Evolutionary conservation across 1,139 yeast species (phyloP), one percentile per base, ranked within the genome.

Genomic region (Diutina mesorugosa): DNA sequence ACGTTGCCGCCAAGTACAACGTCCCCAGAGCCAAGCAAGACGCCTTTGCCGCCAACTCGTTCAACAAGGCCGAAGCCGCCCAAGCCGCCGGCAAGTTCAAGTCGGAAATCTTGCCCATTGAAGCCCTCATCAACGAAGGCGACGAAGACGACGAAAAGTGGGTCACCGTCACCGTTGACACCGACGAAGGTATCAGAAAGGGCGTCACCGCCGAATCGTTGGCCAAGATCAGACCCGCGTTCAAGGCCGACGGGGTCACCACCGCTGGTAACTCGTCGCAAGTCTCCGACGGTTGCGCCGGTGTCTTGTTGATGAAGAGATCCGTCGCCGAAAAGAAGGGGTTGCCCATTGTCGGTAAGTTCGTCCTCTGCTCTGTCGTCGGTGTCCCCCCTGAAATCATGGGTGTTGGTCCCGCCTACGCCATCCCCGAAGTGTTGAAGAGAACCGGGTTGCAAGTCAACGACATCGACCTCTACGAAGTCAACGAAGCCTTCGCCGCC

Each of bases 251-350:
- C 63, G 98, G 98, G 61, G 69, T 85, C 55, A 89, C 97, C 16
- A 91, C 89, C 63, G 98, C 98, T 47, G 98, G 98, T 67, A 91
- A 91, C 71, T 90, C 98, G 3, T 90, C 97, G 4, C 98, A 91
- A 73, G 87, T 90, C 56, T 84, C 95, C 35, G 98, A 91, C 68
- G 98, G 98, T 69, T 97, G 96, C 29, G 96, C 96, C 52, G 96
- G 87, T 56, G 95, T 88, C 6, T 72, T 91, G 59, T 78, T 91
- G 63, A 87, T 89, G 79, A 83, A 90, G 71, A 83, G 98, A 70
- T 86, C 91, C n/a, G 77, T 85, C 59, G 98, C 98, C 52, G 85
- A 87, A 70, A 73, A 79, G 65, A 74, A 85, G 62, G 85, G 87
- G 54, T 77, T 87, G 66, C 81, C 83, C 59, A 74, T 81, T 56